phyloP scores from a whole-genome alignment of 1,139 yeast species.

The Blastobotrys serpentis region DNA sequence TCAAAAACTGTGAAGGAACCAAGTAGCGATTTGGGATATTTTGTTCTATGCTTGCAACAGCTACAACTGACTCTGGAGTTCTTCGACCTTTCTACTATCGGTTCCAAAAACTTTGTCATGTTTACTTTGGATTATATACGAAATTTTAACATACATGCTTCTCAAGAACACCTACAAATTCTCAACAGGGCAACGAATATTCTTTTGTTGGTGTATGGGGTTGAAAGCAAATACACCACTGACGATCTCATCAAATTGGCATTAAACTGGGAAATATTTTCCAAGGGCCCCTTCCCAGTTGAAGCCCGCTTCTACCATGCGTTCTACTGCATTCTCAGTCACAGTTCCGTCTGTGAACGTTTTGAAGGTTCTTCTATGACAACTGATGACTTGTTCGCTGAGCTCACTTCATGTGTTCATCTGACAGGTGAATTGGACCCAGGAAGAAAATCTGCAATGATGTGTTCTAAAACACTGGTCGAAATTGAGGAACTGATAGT shows the following conservation, averaged over 20 bases:
- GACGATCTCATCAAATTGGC: not conserved
- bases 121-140: not conserved
- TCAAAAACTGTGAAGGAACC: not conserved
- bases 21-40: not conserved
- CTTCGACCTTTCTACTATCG: not conserved
- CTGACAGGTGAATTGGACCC: not conserved
- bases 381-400: not conserved
- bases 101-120: not conserved
- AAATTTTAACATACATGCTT: not conserved
- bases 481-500: not conserved
- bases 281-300: not conserved
- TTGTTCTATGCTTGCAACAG: not conserved
- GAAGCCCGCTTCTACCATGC: not conserved
- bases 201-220: not conserved
- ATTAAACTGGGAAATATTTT: not conserved
- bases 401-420: not conserved
- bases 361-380: not conserved
- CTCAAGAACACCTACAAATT: not conserved
- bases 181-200: not conserved
- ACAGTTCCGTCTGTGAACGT: not conserved
- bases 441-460: not conserved
- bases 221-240: not conserved
- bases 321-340: not conserved
- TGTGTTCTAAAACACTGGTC: not conserved
- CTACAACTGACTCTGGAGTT: not conserved